Evolutionary conservation across 2,329 filamentous ascomycete genomes (phyloP).

Genomic region (Alternaria incomplexa): DNA sequence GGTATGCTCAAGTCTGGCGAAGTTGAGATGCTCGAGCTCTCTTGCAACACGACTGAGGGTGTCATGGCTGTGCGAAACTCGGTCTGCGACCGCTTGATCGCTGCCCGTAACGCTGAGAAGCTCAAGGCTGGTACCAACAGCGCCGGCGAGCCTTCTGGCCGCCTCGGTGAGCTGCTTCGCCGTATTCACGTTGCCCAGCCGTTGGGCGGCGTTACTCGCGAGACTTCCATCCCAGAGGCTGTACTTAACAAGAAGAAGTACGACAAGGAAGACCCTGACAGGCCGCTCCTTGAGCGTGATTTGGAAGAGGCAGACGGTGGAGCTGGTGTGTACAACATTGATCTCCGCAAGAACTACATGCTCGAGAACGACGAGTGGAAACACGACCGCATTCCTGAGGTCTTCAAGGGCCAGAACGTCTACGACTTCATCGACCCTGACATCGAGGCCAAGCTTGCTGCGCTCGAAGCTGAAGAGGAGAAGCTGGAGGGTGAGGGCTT

Average conservation of each 20-base stretch:
- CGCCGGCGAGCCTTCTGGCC: constrained; percentile 75
- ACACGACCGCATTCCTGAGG: constrained; percentile 91
- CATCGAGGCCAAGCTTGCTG: constrained; percentile 89
- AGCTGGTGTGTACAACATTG: constrained; percentile 93
- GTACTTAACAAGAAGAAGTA: constrained; percentile 84
- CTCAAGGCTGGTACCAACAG: constrained; percentile 85
- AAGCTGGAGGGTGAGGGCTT: constrained; percentile 88
- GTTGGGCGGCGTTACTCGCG: constrained; percentile 76
- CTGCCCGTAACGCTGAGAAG: constrained; percentile 93
- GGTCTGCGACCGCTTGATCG: constrained; percentile 89
- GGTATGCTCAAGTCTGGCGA: constrained; percentile 83
- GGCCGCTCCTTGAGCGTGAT: constrained; percentile 80
- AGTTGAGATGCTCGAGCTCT: constrained; percentile 90
- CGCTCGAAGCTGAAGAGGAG: constrained; percentile 94
- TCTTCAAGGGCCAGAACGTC: constrained; percentile 95
- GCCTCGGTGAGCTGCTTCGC: constrained; percentile 87
- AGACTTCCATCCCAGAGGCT: constrained; percentile 88
- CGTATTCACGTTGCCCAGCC: constrained; percentile 98
- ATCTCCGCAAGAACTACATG: constrained; percentile 85
- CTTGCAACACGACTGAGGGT: constrained; percentile 93
- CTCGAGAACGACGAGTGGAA: constrained; percentile 93
- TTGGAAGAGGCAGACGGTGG: constrained; percentile 91
- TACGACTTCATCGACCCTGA: constrained; percentile 97
- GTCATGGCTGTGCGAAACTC: constrained; percentile 95
- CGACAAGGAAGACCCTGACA: constrained; percentile 86